Percentiles rank a stretch among this genome's conserved stretches.
Conservation (phyloP, 345 rosid genomes). For the Eucalyptus polyanthemos region DNA sequence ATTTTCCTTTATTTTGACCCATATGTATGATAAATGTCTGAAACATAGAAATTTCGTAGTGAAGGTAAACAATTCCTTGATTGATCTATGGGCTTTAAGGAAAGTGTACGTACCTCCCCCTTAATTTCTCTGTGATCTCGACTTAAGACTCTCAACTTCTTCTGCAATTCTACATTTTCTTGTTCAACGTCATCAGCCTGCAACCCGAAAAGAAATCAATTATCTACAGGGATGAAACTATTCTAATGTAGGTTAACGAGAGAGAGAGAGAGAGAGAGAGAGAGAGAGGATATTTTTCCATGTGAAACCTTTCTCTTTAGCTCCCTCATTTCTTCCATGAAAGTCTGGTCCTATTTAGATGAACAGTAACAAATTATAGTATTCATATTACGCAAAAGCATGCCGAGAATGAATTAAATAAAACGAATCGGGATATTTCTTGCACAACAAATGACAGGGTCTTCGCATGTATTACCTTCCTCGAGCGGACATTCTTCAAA, state of each 20-base stretch:
- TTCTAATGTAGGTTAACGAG: neutral
- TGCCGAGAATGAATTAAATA: neutral
- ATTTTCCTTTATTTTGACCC: neutral
- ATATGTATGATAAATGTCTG: neutral
- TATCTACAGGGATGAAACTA: neutral
- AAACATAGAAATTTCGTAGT: neutral
- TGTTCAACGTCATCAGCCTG: neutral
- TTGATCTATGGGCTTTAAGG: neutral
- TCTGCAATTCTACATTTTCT: neutral
- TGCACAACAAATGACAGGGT: neutral
- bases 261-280: too few species aligned
- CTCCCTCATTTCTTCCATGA: neutral
- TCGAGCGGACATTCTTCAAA: neutral
- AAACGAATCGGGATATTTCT: neutral
- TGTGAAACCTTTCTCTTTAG: neutral
- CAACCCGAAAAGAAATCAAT: neutral
- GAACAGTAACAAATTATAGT: neutral
- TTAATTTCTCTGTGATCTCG: neutral
- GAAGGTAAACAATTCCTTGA: neutral
- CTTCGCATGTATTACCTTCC: neutral
- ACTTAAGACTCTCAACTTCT: neutral
- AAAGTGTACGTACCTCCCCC: neutral
- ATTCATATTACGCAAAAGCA: neutral
- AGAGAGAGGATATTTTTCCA: neutral
- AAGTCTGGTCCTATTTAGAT: neutral